Evolutionary conservation across 805 yeast species (phyloP).

Genomic region (Starmerella asiatica): DNA sequence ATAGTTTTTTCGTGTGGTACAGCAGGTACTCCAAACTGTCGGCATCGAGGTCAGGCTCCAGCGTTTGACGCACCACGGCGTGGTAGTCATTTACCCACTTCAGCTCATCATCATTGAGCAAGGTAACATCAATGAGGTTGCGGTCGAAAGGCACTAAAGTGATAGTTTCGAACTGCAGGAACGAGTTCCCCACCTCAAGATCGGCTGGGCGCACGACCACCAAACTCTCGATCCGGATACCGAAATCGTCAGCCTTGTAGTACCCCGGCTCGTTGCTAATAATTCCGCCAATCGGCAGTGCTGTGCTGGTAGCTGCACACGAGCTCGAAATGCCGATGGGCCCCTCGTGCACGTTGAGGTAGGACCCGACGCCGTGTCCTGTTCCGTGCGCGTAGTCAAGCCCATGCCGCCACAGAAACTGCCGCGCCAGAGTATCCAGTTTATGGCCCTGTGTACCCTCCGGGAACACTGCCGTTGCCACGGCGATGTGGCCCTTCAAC

Average conservation of each 20-base stretch:
- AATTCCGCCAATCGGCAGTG: slow-evolving; percentile 53
- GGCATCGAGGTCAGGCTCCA: slow-evolving; percentile 39
- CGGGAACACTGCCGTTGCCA: slow-evolving; percentile 70
- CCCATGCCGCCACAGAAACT: slow-evolving; percentile 68
- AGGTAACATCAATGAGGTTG: slow-evolving; percentile 47
- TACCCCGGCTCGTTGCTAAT: slow-evolving; percentile 90
- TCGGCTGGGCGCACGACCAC: slow-evolving; percentile 39
- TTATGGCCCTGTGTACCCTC: slow-evolving; percentile 59
- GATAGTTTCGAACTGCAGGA: slow-evolving; percentile 64
- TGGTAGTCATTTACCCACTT: slow-evolving; percentile 61
- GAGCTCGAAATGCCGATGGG: slow-evolving; percentile 58
- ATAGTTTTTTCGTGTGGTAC: slow-evolving; percentile 10
- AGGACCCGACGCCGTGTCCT: slow-evolving; percentile 95
- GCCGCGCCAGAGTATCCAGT: slow-evolving; percentile 74
- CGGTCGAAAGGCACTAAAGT: slow-evolving; percentile 76
- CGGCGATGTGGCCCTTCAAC: slow-evolving; percentile 78
- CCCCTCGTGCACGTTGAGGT: slow-evolving; percentile 84
- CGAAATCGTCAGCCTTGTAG: slow-evolving; percentile 80
- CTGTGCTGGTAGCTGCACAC: slow-evolving; percentile 31
- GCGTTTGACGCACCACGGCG: slow-evolving; percentile 37
- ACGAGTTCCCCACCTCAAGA: slow-evolving; percentile 36
- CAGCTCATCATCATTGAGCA: slow-evolving; percentile 50
- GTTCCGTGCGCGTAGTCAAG: slow-evolving; percentile 88
- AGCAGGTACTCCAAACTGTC: slow-evolving; percentile 54
- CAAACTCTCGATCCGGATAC: slow-evolving; percentile 81